Conservation (phyloP, 352 stramenopile genomes). For the Phytophthora chlamydospora region DNA sequence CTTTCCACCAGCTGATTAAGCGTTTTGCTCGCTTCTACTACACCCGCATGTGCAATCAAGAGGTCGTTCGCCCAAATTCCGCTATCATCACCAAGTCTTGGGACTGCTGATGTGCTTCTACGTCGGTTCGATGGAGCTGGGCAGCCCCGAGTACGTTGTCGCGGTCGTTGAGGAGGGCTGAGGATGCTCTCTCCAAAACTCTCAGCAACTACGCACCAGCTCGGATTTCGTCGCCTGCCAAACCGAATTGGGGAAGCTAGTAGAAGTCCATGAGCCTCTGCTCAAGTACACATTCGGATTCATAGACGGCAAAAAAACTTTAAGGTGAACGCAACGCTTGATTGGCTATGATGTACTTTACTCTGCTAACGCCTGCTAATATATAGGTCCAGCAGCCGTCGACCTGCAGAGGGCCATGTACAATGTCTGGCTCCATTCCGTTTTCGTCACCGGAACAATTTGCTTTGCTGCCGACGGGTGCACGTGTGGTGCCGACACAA, state of each 20-base stretch:
- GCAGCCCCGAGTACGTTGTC: slow-evolving; percentile 3
- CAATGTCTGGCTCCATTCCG: slow-evolving; percentile 2
- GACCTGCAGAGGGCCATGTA: slow-evolving; percentile 13
- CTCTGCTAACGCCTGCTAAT: not conserved
- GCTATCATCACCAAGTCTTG: slow-evolving; percentile 14
- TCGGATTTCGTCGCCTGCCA: slow-evolving; percentile 7
- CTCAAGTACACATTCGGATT: slow-evolving; percentile 27
- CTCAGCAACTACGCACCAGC: not conserved
- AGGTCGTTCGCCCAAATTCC: not conserved
- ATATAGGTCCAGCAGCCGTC: slow-evolving; percentile 10
- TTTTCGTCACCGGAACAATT: slow-evolving; percentile 17
- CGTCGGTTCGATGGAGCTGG: not conserved
- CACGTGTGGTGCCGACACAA: slow-evolving; percentile 25
- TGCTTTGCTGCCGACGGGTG: slow-evolving; percentile 20
- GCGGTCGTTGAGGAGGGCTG: slow-evolving; percentile 7
- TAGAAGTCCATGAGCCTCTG: slow-evolving; percentile 35
- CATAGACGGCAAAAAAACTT: slow-evolving; percentile 13
- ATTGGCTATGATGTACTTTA: not conserved
- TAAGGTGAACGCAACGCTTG: not conserved
- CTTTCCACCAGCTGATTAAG: not conserved
- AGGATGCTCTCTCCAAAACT: not conserved
- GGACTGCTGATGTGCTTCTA: slow-evolving; percentile 12
- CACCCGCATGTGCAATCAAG: not conserved
- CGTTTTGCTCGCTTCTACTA: not conserved
- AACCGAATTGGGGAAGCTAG: not conserved